A percentile compares a stretch with the other conserved stretches of the same genome.
Conservation (phyloP, 179 eudicot genomes). For the Spinacia oleracea region DNA sequence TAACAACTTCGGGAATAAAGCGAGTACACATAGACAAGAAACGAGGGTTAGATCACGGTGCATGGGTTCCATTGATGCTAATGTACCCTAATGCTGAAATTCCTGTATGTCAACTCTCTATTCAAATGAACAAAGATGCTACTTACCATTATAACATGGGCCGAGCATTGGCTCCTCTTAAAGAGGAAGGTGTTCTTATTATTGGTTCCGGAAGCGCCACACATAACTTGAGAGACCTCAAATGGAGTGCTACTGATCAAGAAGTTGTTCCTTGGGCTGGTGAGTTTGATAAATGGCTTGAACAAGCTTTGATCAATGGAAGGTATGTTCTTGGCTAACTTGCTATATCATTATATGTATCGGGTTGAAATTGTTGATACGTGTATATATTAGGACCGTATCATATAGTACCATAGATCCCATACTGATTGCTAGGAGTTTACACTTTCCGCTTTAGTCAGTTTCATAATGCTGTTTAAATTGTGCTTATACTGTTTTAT, state of each 20-base stretch:
- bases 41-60: constrained; percentile 80
- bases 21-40: constrained; percentile 52
- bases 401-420: no score
- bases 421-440: no score
- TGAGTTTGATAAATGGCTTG: constrained; percentile 72
- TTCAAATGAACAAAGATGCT: constrained; percentile 53
- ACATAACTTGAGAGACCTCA: constrained; percentile 55
- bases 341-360: no score
- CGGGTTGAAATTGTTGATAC: no score
- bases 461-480: no score
- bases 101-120: constrained; percentile 72
- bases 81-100: constrained; percentile 78
- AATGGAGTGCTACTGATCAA: background rate
- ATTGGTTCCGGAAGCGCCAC: constrained; percentile 73
- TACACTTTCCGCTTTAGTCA: no score
- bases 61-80: constrained; percentile 84
- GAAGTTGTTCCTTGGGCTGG: constrained; percentile 53
- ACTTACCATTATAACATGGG: constrained; percentile 62
- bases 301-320: constrained; percentile 52
- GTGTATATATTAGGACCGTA: no score
- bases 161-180: constrained; percentile 59
- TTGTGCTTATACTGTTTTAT: no score
- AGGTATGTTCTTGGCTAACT: constrained; percentile 37
- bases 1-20: constrained; percentile 45
- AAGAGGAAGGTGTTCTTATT: constrained; percentile 67